These are phyloP conservation scores for Epichloe glyceriae DNA, from an alignment of 2,329 filamentous ascomycete species.

Conservation along the genomic window DNA sequence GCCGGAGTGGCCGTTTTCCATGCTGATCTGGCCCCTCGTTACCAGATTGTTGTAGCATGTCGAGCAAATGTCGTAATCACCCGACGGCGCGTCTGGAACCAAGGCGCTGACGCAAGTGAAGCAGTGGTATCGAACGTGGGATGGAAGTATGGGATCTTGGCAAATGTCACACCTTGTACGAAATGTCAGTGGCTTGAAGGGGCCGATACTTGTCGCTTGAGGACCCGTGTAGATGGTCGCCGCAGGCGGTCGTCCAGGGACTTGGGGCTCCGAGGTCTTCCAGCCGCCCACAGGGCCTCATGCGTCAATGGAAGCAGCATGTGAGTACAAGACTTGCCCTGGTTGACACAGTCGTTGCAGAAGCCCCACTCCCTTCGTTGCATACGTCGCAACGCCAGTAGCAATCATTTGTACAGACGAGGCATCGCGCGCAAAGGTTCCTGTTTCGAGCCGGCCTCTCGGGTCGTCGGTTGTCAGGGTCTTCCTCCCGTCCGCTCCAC, in stretches of 20 bases:
- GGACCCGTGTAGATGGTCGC: constrained; percentile 36
- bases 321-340: constrained; percentile 70
- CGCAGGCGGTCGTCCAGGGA: constrained; percentile 33
- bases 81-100: constrained; percentile 34
- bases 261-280: constrained; percentile 27
- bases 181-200: constrained; percentile 58
- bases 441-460: constrained; percentile 53
- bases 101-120: constrained; percentile 49
- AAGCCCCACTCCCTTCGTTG: constrained; percentile 91
- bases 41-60: constrained; percentile 63
- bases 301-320: constrained; percentile 65
- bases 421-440: constrained; percentile 70
- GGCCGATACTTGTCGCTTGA: constrained; percentile 31
- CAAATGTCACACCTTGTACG: constrained; percentile 71
- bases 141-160: constrained; percentile 55
- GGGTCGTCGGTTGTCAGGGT: constrained; percentile 57
- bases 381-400: constrained; percentile 84
- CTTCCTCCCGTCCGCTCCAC: constrained; percentile 40
- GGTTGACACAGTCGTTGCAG: constrained; percentile 77
- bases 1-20: constrained; percentile 63
- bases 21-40: constrained; percentile 48
- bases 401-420: constrained; percentile 62
- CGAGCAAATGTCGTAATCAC: constrained; percentile 80
- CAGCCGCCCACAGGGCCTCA: constrained; percentile 24
- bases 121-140: constrained; percentile 66